These are phyloP conservation scores for Pneumocystis oryctolagi DNA, from an alignment of 1,139 yeast genomes.

Conservation along the genomic window DNA sequence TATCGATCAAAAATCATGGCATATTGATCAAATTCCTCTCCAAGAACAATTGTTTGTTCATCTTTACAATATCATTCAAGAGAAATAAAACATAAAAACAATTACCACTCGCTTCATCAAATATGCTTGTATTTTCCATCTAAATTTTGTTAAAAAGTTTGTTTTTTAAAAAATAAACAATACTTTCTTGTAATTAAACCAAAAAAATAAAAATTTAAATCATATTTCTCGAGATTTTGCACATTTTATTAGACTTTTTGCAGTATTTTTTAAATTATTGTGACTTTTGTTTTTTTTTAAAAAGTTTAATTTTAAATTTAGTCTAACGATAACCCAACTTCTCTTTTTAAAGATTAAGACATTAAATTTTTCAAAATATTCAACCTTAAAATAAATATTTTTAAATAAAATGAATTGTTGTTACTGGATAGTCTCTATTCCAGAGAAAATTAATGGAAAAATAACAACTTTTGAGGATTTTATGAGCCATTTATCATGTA, in stretches of 20 bases:
- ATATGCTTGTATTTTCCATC: constrained; percentile 1
- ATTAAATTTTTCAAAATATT: background rate
- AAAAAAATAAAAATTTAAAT: background rate
- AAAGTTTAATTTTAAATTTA: background rate
- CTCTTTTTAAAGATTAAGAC: no score
- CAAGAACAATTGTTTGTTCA: constrained; percentile 1
- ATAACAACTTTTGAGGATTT: constrained; percentile 6
- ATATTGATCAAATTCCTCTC: constrained; percentile 5
- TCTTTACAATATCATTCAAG: background rate
- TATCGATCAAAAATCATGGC: constrained; percentile 3
- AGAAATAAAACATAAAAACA: background rate
- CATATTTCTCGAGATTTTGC: background rate
- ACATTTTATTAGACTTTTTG: background rate
- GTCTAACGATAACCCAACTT: background rate
- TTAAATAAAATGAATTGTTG: background rate
- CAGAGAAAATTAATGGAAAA: constrained; percentile 7
- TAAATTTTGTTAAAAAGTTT: background rate
- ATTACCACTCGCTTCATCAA: background rate
- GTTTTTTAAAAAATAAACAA: background rate
- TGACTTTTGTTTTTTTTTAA: background rate
- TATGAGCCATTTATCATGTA: constrained; percentile 1
- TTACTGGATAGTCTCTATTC: constrained; percentile 8
- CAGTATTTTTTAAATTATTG: background rate
- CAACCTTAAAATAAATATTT: background rate
- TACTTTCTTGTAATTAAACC: background rate